Evolutionary conservation across 2,329 filamentous ascomycete species (phyloP).

Genomic region (Pseudogymnoascus sp.): DNA sequence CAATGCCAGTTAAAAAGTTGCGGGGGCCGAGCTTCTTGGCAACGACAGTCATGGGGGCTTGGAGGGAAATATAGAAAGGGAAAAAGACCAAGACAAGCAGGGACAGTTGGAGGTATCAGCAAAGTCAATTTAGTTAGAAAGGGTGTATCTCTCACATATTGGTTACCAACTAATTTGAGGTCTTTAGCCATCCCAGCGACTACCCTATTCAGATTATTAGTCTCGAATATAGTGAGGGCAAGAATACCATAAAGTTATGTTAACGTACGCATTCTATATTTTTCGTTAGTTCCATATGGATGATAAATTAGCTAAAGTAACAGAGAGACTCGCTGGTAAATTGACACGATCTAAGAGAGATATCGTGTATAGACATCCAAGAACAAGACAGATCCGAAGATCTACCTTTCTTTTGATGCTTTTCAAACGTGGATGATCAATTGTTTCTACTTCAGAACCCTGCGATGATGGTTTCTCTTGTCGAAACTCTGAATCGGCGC

Average conservation of each 20-base stretch:
- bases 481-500: background rate
- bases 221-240: background rate
- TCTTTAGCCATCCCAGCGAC: background rate
- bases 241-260: background rate
- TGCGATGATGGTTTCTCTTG: background rate
- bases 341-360: background rate
- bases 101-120: background rate
- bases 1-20: background rate
- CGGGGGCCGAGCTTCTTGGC: background rate
- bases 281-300: background rate
- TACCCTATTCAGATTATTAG: background rate
- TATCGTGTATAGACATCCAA: constrained; percentile 1
- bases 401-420: background rate
- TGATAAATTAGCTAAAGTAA: background rate
- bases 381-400: constrained; percentile 2
- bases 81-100: constrained; percentile 2
- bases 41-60: background rate
- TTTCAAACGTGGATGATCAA: background rate
- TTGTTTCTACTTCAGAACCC: background rate
- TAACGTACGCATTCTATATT: background rate
- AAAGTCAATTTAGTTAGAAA: background rate
- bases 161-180: background rate
- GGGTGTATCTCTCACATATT: background rate
- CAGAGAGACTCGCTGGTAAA: background rate
- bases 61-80: background rate